Evolutionary conservation across 129 eudicot genomes (phyloP).

Genomic region (Flaveria sonorensis): DNA sequence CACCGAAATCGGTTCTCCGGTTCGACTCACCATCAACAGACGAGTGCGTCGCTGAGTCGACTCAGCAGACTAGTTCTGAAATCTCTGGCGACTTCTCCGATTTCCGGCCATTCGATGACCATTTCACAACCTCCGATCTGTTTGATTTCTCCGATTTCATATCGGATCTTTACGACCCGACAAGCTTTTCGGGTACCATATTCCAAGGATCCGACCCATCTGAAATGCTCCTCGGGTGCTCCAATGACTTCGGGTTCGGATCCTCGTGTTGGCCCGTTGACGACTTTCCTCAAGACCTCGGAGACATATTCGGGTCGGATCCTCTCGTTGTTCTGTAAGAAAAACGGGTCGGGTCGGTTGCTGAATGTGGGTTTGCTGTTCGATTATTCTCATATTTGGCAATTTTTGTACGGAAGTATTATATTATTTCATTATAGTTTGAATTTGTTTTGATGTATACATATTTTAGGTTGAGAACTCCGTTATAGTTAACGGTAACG

Average conservation of each 20-base stretch:
- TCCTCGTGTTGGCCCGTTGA: slow-evolving; percentile 45
- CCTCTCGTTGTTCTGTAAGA: slow-evolving; percentile 57
- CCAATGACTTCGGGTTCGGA: slow-evolving; percentile 44
- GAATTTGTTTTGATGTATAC: slow-evolving; percentile 32
- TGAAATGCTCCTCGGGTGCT: slow-evolving; percentile 23
- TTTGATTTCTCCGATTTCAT: slow-evolving; percentile 48
- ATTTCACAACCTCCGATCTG: slow-evolving; percentile 39
- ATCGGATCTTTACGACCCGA: slow-evolving; percentile 55
- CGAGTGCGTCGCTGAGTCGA: slow-evolving; percentile 49
- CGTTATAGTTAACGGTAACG: slow-evolving; percentile 42
- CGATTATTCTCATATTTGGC: too few relatives aligned
- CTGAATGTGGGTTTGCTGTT: not conserved
- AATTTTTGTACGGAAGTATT: slow-evolving; percentile 39
- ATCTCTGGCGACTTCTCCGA: slow-evolving; percentile 26
- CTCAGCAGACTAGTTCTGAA: slow-evolving; percentile 11
- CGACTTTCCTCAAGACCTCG: slow-evolving; percentile 64
- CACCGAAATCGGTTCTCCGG: slow-evolving; percentile 74
- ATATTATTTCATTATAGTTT: not conserved
- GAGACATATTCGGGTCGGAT: slow-evolving; percentile 92
- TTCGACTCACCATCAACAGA: slow-evolving; percentile 34
- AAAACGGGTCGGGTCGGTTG: slow-evolving; percentile 2
- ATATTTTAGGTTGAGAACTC: slow-evolving; percentile 30
- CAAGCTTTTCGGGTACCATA: slow-evolving; percentile 29
- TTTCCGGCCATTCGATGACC: slow-evolving; percentile 38
- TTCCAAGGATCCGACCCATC: slow-evolving; percentile 33